Evolutionary conservation across 371 early-diverging fungal genomes (phyloP), one percentile per base, ranked within the genome.

Genomic region (Fennellomyces sp.): DNA sequence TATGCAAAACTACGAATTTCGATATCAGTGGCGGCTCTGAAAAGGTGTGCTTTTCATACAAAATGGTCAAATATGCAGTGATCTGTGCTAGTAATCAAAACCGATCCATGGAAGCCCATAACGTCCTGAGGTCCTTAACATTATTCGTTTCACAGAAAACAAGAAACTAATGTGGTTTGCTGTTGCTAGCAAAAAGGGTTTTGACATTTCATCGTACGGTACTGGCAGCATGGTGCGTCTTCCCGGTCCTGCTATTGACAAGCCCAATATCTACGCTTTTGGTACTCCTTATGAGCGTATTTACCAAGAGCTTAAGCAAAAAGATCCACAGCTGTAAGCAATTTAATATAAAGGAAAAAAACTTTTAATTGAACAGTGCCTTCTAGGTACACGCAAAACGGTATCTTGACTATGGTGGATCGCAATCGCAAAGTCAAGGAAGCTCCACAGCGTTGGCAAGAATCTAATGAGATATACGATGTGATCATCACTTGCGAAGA

Each of bases 61-160:
- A 41, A 49, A 91, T 91, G 92, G 89, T 88, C 63, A 83, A 83
- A 56, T 93, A 90, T 64, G 95, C 95, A 6, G 96, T 97, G 15
- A 90, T 96, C 55, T 98, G 99, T 72, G 96, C 97, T 23, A 95
- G 94, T 72, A 98, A 98, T 74, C 94, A 94, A 78, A 98, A 98
- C 71, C 83, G 99, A 48, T 93, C 93, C 63, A 98, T 98, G 99
- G 97, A 97, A 68, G 97, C 93, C 1, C 97, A 97, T 59, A 81
- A 89, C 74, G 92, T 93, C 27, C 76, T 97, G 21, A 75, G 79
- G 91, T 91, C 80, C 52, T 31, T 23, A 19, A 38, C 23, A 31
- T 21, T 58, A 52, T 17, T 15, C 23, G n/a, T n/a, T n/a, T n/a
- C n/a, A n/a, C n/a, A n/a, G n/a, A n/a, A n/a, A n/a, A n/a, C n/a